Base-by-base conservation (phyloP, 768 basidiomycete species). In the Cyclocybe aegerita region DNA sequence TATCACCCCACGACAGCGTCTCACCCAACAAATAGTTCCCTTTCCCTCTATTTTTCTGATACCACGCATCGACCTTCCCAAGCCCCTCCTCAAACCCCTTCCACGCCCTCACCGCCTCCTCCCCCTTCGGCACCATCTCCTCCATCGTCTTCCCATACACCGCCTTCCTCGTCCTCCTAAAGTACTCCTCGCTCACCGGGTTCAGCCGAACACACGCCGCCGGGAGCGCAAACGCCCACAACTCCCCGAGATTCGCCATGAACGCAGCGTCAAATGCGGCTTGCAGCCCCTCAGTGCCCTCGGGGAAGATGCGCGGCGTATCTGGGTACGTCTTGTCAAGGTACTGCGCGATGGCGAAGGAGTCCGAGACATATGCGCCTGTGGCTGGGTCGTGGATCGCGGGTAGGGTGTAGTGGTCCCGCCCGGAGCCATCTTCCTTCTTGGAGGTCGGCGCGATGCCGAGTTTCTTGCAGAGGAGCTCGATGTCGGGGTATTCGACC, bases 1-100 rank as follows among this genome's bases (percentile, higher is more conserved):
- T 57, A 50, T 78, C 76, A 1, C 62, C 62, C 53, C 66, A 76
- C 3, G 65, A 65, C 8, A 65, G 43, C 34, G 35, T 35, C 11
- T 53, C 41, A 1, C 42, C 42, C 40, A 53, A 12, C 29, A 1
- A 29, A 8, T 32, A 44, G 1, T 45, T 40, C n/a, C 60, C 53
- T 3, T 40, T 32, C 7, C 46, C 53, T 11, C 38, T 42, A 15
- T 54, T 56, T 30, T 50, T 48, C 44, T 34, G 44, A 29, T 53
- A 54, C 39, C 48, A 43, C 8, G 32, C 46, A 12, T 50, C 57
- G n/a, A 54, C 46, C 38, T 44, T 52, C 10, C 44, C 37, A 15
- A 58, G 48, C 0, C 49, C 38, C 2, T 46, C 50, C 11, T 38
- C 39, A 10, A 60, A 40, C 33, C 46, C 49, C 9, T 43, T 46